Conservation (phyloP, 129 eudicot species). For the Tagetes patula region DNA sequence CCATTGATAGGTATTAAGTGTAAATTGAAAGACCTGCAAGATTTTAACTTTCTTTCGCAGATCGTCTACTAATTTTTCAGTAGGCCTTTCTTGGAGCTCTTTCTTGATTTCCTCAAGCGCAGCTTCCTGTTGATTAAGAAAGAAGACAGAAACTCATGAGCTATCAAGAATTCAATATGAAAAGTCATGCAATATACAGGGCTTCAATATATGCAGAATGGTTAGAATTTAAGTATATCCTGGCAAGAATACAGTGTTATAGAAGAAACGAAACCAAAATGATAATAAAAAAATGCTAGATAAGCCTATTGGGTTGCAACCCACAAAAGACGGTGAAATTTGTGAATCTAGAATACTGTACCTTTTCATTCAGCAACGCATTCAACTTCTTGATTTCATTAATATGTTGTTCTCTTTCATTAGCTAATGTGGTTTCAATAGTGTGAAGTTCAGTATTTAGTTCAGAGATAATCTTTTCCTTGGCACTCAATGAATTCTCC, state of each 20-base stretch:
- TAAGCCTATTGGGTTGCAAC: not conserved
- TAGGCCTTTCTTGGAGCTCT: slow-evolving; percentile 84
- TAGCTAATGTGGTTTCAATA: slow-evolving; percentile 69
- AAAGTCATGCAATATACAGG: not conserved
- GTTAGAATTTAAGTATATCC: not conserved
- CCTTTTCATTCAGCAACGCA: slow-evolving; percentile 82
- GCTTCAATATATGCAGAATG: not conserved
- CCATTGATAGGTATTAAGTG: slow-evolving; percentile 14
- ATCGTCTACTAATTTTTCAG: slow-evolving; percentile 79
- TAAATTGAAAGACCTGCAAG: slow-evolving; percentile 62
- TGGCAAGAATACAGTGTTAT: not conserved
- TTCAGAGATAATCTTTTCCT: slow-evolving; percentile 95
- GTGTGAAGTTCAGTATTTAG: slow-evolving; percentile 85
- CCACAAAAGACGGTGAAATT: not conserved
- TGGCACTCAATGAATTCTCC: slow-evolving; percentile 86
- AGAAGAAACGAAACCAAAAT: not conserved
- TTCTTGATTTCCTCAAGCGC: slow-evolving; percentile 75
- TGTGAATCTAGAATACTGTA: slow-evolving; percentile 19
- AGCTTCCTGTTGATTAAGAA: slow-evolving; percentile 58
- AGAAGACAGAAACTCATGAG: not conserved
- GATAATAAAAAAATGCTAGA: not conserved
- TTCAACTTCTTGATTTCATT: slow-evolving; percentile 88
- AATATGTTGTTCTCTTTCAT: slow-evolving; percentile 75
- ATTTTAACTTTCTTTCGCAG: slow-evolving; percentile 93
- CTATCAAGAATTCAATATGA: not conserved